phyloP scores from a whole-genome alignment of 495 filamentous ascomycete species.

The Neurospora terricola region DNA sequence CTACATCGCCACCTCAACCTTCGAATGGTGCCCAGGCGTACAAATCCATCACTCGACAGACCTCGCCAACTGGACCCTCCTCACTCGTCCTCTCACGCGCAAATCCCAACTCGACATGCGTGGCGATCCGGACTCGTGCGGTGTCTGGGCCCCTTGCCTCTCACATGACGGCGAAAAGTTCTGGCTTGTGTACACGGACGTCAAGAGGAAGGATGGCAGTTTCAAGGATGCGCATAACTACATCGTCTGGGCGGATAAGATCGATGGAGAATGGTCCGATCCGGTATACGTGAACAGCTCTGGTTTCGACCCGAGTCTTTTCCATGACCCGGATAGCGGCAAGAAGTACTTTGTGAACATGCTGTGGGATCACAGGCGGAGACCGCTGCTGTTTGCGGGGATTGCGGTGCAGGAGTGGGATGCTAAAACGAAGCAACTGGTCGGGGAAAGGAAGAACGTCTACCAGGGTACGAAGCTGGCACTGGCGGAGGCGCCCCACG shows the following conservation, averaged over 20 bases:
- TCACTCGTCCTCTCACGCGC: constrained; percentile 49
- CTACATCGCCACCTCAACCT: constrained; percentile 54
- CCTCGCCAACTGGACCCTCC: constrained; percentile 48
- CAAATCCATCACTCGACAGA: constrained; percentile 50
- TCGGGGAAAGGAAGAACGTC: constrained; percentile 40
- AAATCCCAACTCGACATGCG: constrained; percentile 54
- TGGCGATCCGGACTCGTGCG: constrained; percentile 46
- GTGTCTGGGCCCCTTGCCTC: constrained; percentile 54
- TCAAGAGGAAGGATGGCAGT: constrained; percentile 46
- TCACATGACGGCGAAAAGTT: constrained; percentile 48
- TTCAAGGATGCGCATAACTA: constrained; percentile 50
- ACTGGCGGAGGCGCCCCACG: constrained; percentile 52
- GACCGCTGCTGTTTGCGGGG: constrained; percentile 34
- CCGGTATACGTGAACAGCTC: constrained; percentile 43
- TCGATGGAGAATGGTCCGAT: constrained; percentile 47
- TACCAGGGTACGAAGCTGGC: constrained; percentile 44
- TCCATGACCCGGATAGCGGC: constrained; percentile 44
- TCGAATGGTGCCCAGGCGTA: constrained; percentile 52
- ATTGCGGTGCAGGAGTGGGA: constrained; percentile 44
- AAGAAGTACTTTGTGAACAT: constrained; percentile 48
- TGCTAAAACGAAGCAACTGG: constrained; percentile 28
- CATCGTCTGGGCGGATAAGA: constrained; percentile 35
- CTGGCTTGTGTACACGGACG: constrained; percentile 47
- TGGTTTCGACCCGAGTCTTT: constrained; percentile 49
- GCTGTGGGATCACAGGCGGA: constrained; percentile 40